A percentile compares a stretch with the other conserved stretches of the same genome.
These are phyloP conservation scores for Calonectria hongkongensis DNA, from an alignment of 2,329 filamentous ascomycete species.

Conservation along the genomic window DNA sequence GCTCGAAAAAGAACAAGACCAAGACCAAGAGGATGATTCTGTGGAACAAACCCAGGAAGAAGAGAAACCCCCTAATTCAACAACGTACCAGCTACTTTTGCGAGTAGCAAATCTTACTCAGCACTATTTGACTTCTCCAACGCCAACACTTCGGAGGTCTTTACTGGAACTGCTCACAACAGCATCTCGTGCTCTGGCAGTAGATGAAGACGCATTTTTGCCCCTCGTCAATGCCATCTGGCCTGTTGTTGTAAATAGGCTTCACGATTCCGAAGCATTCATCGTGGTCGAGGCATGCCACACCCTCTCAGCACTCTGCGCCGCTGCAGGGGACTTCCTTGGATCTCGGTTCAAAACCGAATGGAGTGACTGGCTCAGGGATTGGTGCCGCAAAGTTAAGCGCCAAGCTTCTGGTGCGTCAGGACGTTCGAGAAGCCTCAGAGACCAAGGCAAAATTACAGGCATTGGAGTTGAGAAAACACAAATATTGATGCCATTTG, in stretches of 20 bases:
- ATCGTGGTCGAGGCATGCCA: conserved; percentile 82
- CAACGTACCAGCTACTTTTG: conserved; percentile 87
- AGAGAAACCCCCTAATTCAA: conserved; percentile 80
- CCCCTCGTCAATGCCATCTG: conserved; percentile 93
- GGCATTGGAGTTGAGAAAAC: conserved; percentile 44
- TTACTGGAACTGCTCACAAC: conserved; percentile 86
- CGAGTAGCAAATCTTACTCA: conserved; percentile 90
- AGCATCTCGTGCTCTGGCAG: conserved; percentile 81
- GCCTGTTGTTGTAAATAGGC: conserved; percentile 84
- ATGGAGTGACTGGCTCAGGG: conserved; percentile 76
- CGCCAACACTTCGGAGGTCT: conserved; percentile 84
- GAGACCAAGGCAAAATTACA: conserved; percentile 47
- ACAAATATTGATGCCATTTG: conserved; percentile 60
- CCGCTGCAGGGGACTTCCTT: conserved; percentile 87
- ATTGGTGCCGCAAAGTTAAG: conserved; percentile 69
- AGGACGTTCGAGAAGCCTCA: conserved; percentile 40
- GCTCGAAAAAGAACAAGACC: conserved; percentile 58
- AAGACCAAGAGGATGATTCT: conserved; percentile 59
- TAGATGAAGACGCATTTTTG: conserved; percentile 88
- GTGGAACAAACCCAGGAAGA: conserved; percentile 58
- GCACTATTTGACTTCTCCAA: conserved; percentile 91
- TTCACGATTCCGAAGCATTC: conserved; percentile 80
- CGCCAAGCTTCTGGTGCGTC: conserved; percentile 58
- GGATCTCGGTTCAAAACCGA: conserved; percentile 83
- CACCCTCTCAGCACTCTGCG: conserved; percentile 81